phyloP scores from a whole-genome alignment of 2,329 filamentous ascomycete genomes.

The Pezicula carpinea region DNA sequence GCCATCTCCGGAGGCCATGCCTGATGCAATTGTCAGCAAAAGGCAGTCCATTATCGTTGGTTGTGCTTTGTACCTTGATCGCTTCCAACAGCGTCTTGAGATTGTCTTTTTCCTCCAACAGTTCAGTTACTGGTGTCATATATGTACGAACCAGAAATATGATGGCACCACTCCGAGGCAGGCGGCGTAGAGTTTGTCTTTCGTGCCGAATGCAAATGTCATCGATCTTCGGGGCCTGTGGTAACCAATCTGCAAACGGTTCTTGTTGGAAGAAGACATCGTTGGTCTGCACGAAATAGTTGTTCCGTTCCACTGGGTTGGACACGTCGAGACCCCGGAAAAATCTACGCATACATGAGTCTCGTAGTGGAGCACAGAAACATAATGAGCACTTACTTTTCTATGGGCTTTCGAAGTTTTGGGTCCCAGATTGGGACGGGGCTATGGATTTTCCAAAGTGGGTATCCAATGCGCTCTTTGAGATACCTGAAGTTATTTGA shows the following conservation, averaged over 20 bases:
- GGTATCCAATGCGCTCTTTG: conserved; percentile 40
- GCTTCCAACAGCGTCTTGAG: conserved; percentile 22
- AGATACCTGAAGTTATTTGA: conserved; percentile 15
- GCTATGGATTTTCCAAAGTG: conserved; percentile 39
- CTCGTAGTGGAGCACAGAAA: background rate
- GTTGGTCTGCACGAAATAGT: conserved; percentile 12
- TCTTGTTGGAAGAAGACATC: conserved; percentile 25
- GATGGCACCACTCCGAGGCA: conserved; percentile 37
- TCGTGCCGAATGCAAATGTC: conserved; percentile 41
- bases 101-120: conserved; percentile 20
- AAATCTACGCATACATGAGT: conserved; percentile 30
- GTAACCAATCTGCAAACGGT: conserved; percentile 19
- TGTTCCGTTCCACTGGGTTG: conserved; percentile 26
- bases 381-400: conserved; percentile 30
- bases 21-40: too few species aligned
- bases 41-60: too few species aligned
- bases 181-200: conserved; percentile 38
- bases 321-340: conserved; percentile 34
- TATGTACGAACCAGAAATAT: conserved; percentile 42
- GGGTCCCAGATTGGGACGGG: conserved; percentile 43
- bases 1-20: conserved; percentile 36
- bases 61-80: conserved; percentile 24
- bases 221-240: conserved; percentile 19
- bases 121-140: conserved; percentile 33
- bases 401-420: conserved; percentile 35